Percentiles rank a stretch among this genome's conserved stretches.
Conservation (phyloP, 2,329 filamentous ascomycete genomes). For the Fusarium sp. region DNA sequence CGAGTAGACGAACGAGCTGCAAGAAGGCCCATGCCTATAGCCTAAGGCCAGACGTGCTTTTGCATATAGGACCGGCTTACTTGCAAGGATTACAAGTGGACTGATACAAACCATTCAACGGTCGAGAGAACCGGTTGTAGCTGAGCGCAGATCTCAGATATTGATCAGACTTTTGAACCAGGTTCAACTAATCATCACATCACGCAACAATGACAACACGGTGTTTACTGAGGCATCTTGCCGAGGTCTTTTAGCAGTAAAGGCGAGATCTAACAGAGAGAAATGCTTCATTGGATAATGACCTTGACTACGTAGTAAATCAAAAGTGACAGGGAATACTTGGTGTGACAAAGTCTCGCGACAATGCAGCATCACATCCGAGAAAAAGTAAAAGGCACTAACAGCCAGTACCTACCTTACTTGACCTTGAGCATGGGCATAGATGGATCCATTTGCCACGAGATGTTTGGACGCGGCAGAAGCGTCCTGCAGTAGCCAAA, state of each 20-base stretch:
- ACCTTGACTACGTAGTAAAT: slow-evolving; percentile 6
- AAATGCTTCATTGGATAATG: slow-evolving; percentile 2
- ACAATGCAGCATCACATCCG: slow-evolving; percentile 20
- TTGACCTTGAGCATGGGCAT: background rate
- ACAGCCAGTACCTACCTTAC: slow-evolving; percentile 12
- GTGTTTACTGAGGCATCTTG: slow-evolving; percentile 1
- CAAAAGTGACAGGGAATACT: background rate
- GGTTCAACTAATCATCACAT: background rate
- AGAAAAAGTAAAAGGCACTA: slow-evolving; percentile 1
- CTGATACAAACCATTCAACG: slow-evolving; percentile 6
- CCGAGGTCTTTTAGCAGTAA: slow-evolving; percentile 8
- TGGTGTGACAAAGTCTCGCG: slow-evolving; percentile 37
- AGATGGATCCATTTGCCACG: slow-evolving; percentile 17
- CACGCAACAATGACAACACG: background rate
- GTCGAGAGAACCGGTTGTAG: background rate
- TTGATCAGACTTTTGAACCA: background rate
- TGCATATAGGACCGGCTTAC: background rate
- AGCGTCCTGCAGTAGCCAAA: slow-evolving; percentile 28
- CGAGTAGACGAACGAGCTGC: background rate
- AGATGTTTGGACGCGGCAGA: slow-evolving; percentile 41
- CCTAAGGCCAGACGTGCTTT: background rate
- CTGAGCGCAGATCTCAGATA: background rate
- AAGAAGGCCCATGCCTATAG: background rate
- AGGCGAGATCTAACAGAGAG: slow-evolving; percentile 11
- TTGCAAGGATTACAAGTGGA: slow-evolving; percentile 16